Evolutionary conservation across 2,329 filamentous ascomycete genomes (phyloP), one percentile per base, ranked within the genome.

Genomic region (Talaromyces albobiverticillius): DNA sequence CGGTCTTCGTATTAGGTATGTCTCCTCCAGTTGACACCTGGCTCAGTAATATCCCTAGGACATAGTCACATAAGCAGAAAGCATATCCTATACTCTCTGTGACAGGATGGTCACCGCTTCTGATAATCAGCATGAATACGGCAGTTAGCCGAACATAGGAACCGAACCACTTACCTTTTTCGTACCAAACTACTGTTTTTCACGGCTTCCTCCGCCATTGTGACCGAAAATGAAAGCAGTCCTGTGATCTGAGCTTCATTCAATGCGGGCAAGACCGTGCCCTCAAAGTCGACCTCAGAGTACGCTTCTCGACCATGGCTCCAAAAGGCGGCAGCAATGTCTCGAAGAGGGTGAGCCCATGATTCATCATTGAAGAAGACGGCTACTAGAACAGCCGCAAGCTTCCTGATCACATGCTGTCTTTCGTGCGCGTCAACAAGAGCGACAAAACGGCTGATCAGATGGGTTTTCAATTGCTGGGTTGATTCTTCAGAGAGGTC

Each of bases 391-490:
- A 71, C 73, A 14, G 74, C 71, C 41, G 72, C 70, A 29, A 79
- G 58, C 63, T 87, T 62, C 63, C 78, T 53, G 67, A 79, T 46
- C 55, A 79, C 62, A 59, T 78, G 58, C 51, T 64, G 57, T 23
- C 62, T 66, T 58, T 77, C 74, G 14, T 65, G 64, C 9, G 64
- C 60, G 46, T 68, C 68, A 18, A 74, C 67, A 25, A 77, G 60
- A n/a, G 66, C 57, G 11, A 76, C 67, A 57, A 75, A 77, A 57
- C 71, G 70, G 45, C 69, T 66, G 13, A 77, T 64, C n/a, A 79
- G 64, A 18, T 69, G 70, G 20, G 67, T 65, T 34, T 76, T 62
- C 10, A 78, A 66, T 51, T 71, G 67, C 20, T 59, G 49, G 5
- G 64, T 58, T 38, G 69, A 67, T 22, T 67, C 55, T 31, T 70